Percentiles rank a stretch among this genome's conserved stretches.
These are phyloP conservation scores for Solanum chiquidenum DNA, from an alignment of 257 asterid species.

Conservation along the genomic window DNA sequence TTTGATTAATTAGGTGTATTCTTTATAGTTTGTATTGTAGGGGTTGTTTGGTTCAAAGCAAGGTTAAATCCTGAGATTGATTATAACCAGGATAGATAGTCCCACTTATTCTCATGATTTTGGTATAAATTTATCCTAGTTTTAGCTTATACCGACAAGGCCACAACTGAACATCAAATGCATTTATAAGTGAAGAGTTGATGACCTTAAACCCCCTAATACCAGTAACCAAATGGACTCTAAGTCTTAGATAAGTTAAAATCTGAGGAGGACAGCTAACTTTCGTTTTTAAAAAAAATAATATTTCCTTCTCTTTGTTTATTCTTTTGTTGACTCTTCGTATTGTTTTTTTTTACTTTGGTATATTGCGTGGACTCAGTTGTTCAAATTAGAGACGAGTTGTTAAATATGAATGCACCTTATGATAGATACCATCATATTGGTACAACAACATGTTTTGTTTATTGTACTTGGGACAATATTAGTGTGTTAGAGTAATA, in stretches of 20 bases:
- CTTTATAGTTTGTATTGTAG: not conserved
- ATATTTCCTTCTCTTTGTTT: not conserved
- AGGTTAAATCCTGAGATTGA: not conserved
- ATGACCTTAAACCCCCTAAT: not conserved
- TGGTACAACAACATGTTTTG: not conserved
- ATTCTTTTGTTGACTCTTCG: not conserved
- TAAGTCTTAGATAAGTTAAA: not conserved
- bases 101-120: not conserved
- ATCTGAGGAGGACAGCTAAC: not conserved
- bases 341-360: not conserved
- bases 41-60: not conserved
- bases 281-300: not conserved
- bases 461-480: not conserved
- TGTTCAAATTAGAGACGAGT: not conserved
- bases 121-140: not conserved
- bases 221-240: not conserved
- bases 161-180: not conserved
- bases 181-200: not conserved
- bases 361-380: not conserved
- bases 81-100: not conserved
- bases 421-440: not conserved
- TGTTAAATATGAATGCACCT: not conserved
- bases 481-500: not conserved
- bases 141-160: not conserved
- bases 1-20: not conserved